These are phyloP conservation scores for Ophiostoma piceae DNA, from an alignment of 2,329 filamentous ascomycete species.

Conservation along the genomic window DNA sequence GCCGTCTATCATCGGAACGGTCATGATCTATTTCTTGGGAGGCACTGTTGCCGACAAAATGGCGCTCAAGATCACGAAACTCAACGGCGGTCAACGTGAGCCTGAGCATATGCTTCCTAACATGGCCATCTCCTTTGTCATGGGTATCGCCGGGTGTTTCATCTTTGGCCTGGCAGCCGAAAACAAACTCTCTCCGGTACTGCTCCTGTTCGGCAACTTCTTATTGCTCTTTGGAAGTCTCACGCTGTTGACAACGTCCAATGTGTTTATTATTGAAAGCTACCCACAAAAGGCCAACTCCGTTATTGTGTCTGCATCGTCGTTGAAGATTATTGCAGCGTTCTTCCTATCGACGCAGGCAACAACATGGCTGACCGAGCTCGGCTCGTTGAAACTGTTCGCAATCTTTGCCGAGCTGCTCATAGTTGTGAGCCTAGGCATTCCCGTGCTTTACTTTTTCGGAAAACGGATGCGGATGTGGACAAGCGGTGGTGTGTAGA, in stretches of 20 bases:
- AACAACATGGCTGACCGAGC: background rate
- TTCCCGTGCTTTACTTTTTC: constrained; percentile 32
- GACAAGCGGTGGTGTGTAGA: constrained; percentile 28
- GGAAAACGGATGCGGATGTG: constrained; percentile 31
- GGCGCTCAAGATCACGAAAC: constrained; percentile 20
- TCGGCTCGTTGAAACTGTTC: background rate
- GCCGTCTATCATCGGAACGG: constrained; percentile 13
- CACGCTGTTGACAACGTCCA: constrained; percentile 32
- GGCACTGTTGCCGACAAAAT: constrained; percentile 23
- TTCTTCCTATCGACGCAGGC: constrained; percentile 34
- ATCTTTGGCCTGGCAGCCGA: constrained; percentile 34
- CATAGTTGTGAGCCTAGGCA: constrained; percentile 31
- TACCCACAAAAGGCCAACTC: constrained; percentile 34
- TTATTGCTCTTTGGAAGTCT: constrained; percentile 32
- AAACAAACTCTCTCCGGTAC: constrained; percentile 31
- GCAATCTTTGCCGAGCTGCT: constrained; percentile 32
- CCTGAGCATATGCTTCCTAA: constrained; percentile 35
- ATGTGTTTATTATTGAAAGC: constrained; percentile 35
- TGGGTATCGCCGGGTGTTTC: constrained; percentile 32
- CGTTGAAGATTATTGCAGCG: constrained; percentile 32
- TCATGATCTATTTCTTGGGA: constrained; percentile 22
- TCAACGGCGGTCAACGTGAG: constrained; percentile 29
- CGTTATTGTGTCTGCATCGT: constrained; percentile 35
- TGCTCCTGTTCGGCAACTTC: constrained; percentile 32
- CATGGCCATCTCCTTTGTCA: constrained; percentile 31